Percentiles rank a stretch among this genome's conserved stretches.
Evolutionary conservation across 192 early-diverging fungal species (phyloP).

Genomic region (Spizellomyces punctatus): DNA sequence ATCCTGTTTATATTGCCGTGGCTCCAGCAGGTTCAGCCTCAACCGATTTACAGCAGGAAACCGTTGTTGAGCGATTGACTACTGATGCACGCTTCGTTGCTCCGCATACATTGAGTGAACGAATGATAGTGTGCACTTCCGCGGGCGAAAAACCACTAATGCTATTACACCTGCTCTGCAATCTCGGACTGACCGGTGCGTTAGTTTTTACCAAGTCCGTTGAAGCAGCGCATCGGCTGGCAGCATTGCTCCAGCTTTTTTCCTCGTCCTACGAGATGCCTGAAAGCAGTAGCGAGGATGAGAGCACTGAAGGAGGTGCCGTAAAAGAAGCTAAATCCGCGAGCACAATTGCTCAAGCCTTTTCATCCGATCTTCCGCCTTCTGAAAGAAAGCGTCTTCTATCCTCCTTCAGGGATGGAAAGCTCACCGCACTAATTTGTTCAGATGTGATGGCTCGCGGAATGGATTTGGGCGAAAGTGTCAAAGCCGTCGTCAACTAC

Average conservation of each 20-base stretch:
- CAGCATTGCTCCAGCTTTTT: constrained; percentile 36
- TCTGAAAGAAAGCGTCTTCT: constrained; percentile 31
- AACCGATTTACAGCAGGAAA: constrained; percentile 24
- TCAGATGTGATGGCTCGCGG: constrained; percentile 93
- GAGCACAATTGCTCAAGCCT: constrained; percentile 21
- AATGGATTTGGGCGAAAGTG: constrained; percentile 77
- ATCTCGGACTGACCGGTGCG: constrained; percentile 63
- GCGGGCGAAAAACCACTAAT: constrained; percentile 80
- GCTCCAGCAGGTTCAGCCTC: constrained; percentile 41
- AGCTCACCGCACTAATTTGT: constrained; percentile 60
- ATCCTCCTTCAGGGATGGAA: constrained; percentile 23
- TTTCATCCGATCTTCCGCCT: constrained; percentile 40
- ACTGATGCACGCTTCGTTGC: constrained; percentile 36
- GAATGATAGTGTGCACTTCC: constrained; percentile 64
- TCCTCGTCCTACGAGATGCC: not conserved
- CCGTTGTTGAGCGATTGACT: not conserved
- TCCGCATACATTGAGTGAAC: constrained; percentile 69
- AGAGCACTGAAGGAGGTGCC: no score
- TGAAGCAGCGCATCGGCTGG: constrained; percentile 84
- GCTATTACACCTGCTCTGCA: constrained; percentile 79
- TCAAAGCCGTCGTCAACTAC: constrained; percentile 87
- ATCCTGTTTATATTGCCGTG: constrained; percentile 86
- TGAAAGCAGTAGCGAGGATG: constrained; percentile 38
- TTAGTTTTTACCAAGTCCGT: constrained; percentile 85
- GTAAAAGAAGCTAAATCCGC: not conserved